Evolutionary conservation across 108 stramenopile species (phyloP), one percentile per base, ranked within the genome.

Genomic region (Pseudonitzschia delicatissima): DNA sequence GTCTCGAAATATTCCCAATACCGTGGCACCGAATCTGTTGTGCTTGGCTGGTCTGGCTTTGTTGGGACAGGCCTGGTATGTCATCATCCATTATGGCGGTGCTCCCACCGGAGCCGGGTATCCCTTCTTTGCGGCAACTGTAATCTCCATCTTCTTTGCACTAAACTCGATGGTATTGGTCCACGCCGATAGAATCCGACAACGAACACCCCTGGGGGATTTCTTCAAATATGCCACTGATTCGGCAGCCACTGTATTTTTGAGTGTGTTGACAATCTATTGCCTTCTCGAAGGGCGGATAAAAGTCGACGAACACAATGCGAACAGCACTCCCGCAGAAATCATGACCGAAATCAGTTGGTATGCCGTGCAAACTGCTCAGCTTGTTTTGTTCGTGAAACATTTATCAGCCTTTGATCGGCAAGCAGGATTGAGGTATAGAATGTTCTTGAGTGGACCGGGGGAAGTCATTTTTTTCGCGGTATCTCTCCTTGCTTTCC

Each of bases 191-290:
- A 76, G 87, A 26, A 88, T 95, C 55, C 82, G 94, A 33, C 91
- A 95, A 72, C 75, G 78, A 2, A 91, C 87, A 37, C 77, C 94
- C 2, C 71, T 95, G 50, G 85, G 86, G 21, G 94, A 92, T 60
- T 76, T 92, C 17, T 95, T 95, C 82, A 92, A 95, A 64, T 92
- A 95, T 61, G 77, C 78, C 40, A 88, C 87, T 70, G 90, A 91
- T 70, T 90, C 83, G 68, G 77, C 77, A 35, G 74, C 85, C 33
- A 91, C 94, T 2, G 91, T 95, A 1, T 95, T 89, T 74, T 77
- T 95, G 45, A 64, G 72, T 25, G 71, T 95, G 7, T 71, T 92
- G 65, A 88, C 88, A 15, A 80, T 80, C 27, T 91, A 95, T 60
- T 87, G 85, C 68, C 69, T 91, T 72, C 53, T 55, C 0, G 53